Conservation (phyloP, 176 grass and related monocot species). For the Canna indica region DNA sequence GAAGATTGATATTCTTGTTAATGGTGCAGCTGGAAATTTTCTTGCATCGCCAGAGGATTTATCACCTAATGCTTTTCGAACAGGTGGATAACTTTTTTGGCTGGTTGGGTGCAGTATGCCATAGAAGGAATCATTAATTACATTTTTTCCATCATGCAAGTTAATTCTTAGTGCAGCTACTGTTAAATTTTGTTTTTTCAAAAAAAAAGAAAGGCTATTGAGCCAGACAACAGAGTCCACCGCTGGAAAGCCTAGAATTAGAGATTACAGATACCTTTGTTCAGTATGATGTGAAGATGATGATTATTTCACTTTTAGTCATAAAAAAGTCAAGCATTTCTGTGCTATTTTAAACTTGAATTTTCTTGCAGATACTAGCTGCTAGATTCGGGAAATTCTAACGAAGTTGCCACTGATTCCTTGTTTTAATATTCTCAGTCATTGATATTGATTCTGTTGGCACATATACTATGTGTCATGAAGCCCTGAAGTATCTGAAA, state of each 20-base stretch:
- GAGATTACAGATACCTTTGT: too few species aligned
- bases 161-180: too few species aligned
- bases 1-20: constrained; percentile 81
- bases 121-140: background rate
- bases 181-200: too few species aligned
- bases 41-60: constrained; percentile 89
- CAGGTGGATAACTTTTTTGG: constrained; percentile 29
- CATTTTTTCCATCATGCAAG: background rate
- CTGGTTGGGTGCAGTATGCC: background rate
- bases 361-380: background rate
- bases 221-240: too few species aligned
- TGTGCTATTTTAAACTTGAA: background rate
- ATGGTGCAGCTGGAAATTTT: constrained; percentile 91
- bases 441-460: constrained; percentile 90
- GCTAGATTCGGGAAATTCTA: background rate
- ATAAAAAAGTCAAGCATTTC: too few species aligned
- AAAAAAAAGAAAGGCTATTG: too few species aligned
- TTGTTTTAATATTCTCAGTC: constrained; percentile 42
- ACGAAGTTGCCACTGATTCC: background rate
- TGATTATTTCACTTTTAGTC: too few species aligned
- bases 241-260: too few species aligned
- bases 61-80: constrained; percentile 78
- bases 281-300: too few species aligned
- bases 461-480: constrained; percentile 82
- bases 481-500: constrained; percentile 86